Conservation (phyloP, 768 basidiomycete species). For the Termitomyces sp. region DNA sequence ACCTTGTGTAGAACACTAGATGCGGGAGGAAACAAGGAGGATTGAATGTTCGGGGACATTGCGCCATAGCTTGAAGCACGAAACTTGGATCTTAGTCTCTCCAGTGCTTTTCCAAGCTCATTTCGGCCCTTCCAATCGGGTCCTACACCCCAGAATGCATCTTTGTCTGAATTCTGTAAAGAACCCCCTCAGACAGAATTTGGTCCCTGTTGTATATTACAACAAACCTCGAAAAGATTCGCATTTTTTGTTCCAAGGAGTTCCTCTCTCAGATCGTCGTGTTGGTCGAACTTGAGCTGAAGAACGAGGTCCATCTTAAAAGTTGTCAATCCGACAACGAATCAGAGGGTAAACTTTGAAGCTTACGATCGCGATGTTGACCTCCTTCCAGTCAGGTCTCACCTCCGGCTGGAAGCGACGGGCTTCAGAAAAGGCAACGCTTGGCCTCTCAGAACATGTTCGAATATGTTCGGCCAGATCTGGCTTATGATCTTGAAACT, state of each 20-base stretch:
- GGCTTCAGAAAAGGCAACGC: slow-evolving; percentile 64
- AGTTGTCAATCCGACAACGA: slow-evolving; percentile 16
- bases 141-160: slow-evolving; percentile 78
- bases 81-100: slow-evolving; percentile 55
- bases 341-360: neutral
- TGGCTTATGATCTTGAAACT: slow-evolving; percentile 62
- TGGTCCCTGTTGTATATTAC: neutral
- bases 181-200: neutral
- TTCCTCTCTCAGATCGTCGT: slow-evolving; percentile 51
- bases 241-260: slow-evolving; percentile 64
- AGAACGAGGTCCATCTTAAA: slow-evolving; percentile 61
- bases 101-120: slow-evolving; percentile 70
- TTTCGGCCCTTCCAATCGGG: slow-evolving; percentile 64
- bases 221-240: slow-evolving; percentile 61
- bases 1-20: neutral
- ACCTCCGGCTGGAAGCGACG: slow-evolving; percentile 60
- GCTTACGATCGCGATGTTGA: slow-evolving; percentile 61
- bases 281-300: slow-evolving; percentile 71
- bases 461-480: slow-evolving; percentile 68
- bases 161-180: slow-evolving; percentile 65
- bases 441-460: slow-evolving; percentile 58
- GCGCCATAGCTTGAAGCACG: slow-evolving; percentile 19
- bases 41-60: neutral
- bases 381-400: slow-evolving; percentile 63
- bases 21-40: neutral